Conservation (phyloP, 2,329 filamentous ascomycete species). For the Stagonosporopsis rhizophila region DNA sequence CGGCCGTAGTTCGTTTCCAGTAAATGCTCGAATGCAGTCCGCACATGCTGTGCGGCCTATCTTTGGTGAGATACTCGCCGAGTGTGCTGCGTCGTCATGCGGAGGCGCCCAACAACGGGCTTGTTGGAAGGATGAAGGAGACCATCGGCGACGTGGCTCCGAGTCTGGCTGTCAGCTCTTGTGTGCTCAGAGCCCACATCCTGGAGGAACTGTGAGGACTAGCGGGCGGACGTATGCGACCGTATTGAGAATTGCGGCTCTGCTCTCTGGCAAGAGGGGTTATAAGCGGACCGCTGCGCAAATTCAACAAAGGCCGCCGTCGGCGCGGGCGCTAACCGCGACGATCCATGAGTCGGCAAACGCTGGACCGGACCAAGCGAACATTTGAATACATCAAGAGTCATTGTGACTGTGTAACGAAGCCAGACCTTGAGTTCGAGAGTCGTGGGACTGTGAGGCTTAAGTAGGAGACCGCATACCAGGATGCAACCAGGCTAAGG, state of each 20-base stretch:
- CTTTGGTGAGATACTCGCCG: neutral
- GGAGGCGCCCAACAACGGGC: conserved; percentile 5
- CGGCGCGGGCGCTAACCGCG: conserved; percentile 3
- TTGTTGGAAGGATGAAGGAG: conserved; percentile 9
- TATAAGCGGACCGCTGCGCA: conserved; percentile 25
- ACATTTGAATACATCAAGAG: neutral
- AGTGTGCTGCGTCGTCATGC: conserved; percentile 4
- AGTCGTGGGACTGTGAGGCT: conserved; percentile 24
- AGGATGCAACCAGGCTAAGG: conserved; percentile 21
- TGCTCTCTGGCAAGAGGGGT: conserved; percentile 24
- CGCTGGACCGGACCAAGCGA: neutral
- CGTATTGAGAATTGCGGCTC: conserved; percentile 27
- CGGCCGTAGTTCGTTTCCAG: conserved; percentile 6
- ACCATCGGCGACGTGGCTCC: neutral
- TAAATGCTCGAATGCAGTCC: neutral
- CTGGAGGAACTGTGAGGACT: neutral
- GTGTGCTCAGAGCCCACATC: neutral
- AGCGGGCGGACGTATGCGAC: neutral
- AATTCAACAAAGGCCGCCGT: neutral
- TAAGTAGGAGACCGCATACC: conserved; percentile 28
- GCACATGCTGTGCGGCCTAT: neutral
- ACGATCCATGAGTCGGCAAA: neutral
- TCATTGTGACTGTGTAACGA: neutral
- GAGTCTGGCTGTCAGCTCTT: conserved; percentile 3
- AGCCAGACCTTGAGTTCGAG: neutral